phyloP scores from a whole-genome alignment of 2,329 filamentous ascomycete genomes.

The Stagonosporopsis rhizophila region DNA sequence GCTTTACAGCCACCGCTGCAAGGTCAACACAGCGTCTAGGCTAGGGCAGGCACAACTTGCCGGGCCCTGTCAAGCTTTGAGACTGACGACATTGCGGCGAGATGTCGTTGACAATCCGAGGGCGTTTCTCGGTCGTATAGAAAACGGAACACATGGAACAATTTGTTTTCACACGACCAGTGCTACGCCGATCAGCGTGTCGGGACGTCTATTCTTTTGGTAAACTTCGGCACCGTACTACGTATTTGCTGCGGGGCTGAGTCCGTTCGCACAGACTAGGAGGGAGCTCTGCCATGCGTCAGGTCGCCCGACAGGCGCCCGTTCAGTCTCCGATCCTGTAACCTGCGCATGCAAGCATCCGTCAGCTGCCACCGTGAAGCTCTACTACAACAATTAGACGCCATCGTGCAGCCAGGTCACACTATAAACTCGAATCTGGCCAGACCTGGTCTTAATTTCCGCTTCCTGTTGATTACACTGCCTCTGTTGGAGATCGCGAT shows the following conservation, averaged over 20 bases:
- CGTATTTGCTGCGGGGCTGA: conserved; percentile 26
- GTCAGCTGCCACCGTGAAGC: not conserved
- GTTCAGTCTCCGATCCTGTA: not conserved
- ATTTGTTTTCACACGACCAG: not conserved
- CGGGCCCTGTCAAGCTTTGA: conserved; percentile 7
- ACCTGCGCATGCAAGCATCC: conserved; percentile 9
- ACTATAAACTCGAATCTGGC: not conserved
- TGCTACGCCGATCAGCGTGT: conserved; percentile 1
- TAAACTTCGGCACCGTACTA: conserved; percentile 22
- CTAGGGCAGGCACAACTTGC: conserved; percentile 1
- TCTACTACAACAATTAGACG: not conserved
- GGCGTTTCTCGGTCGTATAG: conserved; percentile 1
- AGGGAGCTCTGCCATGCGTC: conserved; percentile 16
- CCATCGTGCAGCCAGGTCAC: not conserved
- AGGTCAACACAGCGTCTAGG: conserved; percentile 5
- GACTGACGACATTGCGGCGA: conserved; percentile 16
- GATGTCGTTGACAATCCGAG: not conserved
- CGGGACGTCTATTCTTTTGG: conserved; percentile 4
- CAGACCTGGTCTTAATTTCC: not conserved
- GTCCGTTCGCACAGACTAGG: conserved; percentile 26
- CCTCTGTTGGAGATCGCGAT: not conserved
- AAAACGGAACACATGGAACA: not conserved
- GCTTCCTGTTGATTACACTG: not conserved
- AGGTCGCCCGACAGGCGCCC: conserved; percentile 17
- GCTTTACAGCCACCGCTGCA: conserved; percentile 12